Percentiles rank a stretch among this genome's conserved stretches.
These are phyloP conservation scores for Elsinoe arachidis DNA, from an alignment of 2,329 filamentous ascomycete genomes.

Conservation along the genomic window DNA sequence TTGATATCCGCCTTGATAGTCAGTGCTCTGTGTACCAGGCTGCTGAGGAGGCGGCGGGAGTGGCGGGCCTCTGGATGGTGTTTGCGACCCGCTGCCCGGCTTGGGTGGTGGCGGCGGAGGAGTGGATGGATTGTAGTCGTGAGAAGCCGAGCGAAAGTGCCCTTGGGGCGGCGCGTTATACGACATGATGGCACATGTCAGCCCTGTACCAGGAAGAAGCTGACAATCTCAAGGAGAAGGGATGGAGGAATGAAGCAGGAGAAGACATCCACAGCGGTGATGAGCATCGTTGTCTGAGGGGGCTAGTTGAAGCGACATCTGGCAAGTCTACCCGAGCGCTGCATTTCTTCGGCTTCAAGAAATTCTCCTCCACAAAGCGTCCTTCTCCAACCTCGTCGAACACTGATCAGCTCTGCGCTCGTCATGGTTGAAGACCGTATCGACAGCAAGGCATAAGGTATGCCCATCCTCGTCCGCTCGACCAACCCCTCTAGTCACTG, in stretches of 20 bases:
- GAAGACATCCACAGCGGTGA: background rate
- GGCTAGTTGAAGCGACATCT: background rate
- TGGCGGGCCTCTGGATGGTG: constrained; percentile 35
- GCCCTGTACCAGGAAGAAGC: too few relatives aligned
- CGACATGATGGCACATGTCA: background rate
- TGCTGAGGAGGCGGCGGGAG: constrained; percentile 37
- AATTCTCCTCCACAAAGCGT: background rate
- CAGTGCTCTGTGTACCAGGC: constrained; percentile 21
- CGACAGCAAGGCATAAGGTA: too few relatives aligned
- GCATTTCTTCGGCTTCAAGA: background rate
- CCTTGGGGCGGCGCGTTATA: background rate
- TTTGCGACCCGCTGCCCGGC: constrained; percentile 34
- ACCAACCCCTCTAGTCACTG: background rate
- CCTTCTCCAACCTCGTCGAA: background rate
- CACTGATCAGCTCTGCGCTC: background rate
- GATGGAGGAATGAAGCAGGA: background rate
- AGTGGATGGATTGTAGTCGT: constrained; percentile 36
- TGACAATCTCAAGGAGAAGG: background rate
- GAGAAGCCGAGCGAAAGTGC: constrained; percentile 19
- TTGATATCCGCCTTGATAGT: constrained; percentile 19
- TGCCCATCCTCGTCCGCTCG: background rate
- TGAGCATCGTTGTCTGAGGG: background rate
- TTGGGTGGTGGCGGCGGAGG: constrained; percentile 42
- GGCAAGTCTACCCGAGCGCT: background rate
- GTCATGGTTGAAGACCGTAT: too few relatives aligned